A percentile compares a stretch with the other conserved stretches of the same genome.
These are phyloP conservation scores for Amaranthus cruentus DNA, from an alignment of 148 eudicot genomes.

Conservation along the genomic window DNA sequence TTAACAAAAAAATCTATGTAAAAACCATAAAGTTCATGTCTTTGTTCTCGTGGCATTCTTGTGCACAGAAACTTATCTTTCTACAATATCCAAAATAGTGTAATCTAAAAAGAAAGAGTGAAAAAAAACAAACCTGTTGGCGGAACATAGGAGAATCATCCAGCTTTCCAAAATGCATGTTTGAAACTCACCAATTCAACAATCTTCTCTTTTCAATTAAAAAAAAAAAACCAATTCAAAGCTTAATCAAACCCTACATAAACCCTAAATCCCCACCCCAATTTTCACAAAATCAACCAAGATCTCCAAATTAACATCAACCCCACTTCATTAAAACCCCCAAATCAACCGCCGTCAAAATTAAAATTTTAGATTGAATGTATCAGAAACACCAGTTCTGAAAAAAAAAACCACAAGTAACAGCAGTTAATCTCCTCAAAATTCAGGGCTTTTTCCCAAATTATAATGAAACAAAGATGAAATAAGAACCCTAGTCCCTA, in stretches of 20 bases:
- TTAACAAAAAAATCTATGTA: too few species aligned
- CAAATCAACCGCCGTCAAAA: not conserved
- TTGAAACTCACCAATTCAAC: slow-evolving; percentile 15
- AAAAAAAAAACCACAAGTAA: not conserved
- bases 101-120: too few species aligned
- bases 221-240: not conserved
- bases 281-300: slow-evolving; percentile 10
- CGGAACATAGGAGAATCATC: slow-evolving; percentile 99
- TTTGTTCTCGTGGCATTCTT: too few species aligned
- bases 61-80: too few species aligned
- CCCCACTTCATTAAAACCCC: not conserved
- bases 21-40: too few species aligned
- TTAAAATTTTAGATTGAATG: too few species aligned
- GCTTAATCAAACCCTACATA: not conserved
- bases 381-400: not conserved
- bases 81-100: too few species aligned
- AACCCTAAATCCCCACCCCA: not conserved
- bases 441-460: not conserved
- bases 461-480: not conserved
- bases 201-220: not conserved
- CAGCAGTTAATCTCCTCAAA: too few species aligned
- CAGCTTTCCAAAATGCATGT: slow-evolving; percentile 88
- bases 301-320: slow-evolving; percentile 30
- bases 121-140: slow-evolving; percentile 58
- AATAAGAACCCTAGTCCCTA: not conserved